Conservation (phyloP, 1,139 yeast species). For the Lodderomyces margitis region DNA sequence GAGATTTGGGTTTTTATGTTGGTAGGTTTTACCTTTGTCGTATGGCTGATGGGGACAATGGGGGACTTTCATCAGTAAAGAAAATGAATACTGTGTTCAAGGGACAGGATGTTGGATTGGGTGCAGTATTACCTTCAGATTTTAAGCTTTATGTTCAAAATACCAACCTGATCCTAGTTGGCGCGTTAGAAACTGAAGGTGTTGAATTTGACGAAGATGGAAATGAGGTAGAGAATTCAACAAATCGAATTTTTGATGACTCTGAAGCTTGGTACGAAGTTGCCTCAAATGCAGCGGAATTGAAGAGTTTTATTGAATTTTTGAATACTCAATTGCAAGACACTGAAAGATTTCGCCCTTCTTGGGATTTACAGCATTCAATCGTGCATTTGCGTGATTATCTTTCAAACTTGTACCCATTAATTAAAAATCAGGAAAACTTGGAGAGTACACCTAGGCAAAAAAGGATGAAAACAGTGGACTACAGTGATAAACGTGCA, state of each 20-base stretch:
- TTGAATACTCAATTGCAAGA: slow-evolving; percentile 21
- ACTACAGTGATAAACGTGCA: slow-evolving; percentile 18
- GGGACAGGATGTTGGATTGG: slow-evolving; percentile 17
- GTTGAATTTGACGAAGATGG: slow-evolving; percentile 30
- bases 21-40: slow-evolving; percentile 49
- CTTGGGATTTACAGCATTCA: slow-evolving; percentile 29
- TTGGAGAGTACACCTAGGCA: slow-evolving; percentile 15
- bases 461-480: slow-evolving; percentile 17
- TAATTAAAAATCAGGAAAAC: slow-evolving; percentile 22
- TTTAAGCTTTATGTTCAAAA: slow-evolving; percentile 55
- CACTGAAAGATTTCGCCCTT: neutral
- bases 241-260: slow-evolving; percentile 1
- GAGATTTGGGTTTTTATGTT: slow-evolving; percentile 45
- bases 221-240: slow-evolving; percentile 20
- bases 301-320: slow-evolving; percentile 30
- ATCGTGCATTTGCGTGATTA: slow-evolving; percentile 26
- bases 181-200: slow-evolving; percentile 29
- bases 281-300: slow-evolving; percentile 34
- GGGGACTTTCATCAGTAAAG: slow-evolving; percentile 38
- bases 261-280: slow-evolving; percentile 43
- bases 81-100: slow-evolving; percentile 29
- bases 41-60: slow-evolving; percentile 38
- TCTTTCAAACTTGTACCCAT: slow-evolving; percentile 23
- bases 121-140: slow-evolving; percentile 28
- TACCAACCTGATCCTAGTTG: slow-evolving; percentile 34